These are phyloP conservation scores for Diversispora eburnea DNA, from an alignment of 192 early-diverging fungal genomes.

Conservation along the genomic window DNA sequence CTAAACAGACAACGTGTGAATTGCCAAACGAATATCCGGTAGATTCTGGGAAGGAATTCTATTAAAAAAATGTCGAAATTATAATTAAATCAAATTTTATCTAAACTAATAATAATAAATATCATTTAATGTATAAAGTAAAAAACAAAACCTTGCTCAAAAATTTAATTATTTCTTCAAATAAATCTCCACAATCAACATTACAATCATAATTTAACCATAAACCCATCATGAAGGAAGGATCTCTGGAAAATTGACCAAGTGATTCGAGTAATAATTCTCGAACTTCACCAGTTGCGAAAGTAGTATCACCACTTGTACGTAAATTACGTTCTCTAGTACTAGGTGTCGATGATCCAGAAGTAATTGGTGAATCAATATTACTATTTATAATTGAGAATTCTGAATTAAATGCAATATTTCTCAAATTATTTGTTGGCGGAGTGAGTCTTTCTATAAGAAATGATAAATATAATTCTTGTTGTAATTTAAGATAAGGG, in stretches of 20 bases:
- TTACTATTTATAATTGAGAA: conserved; percentile 30
- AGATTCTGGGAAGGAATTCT: conserved; percentile 75
- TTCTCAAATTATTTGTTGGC: conserved; percentile 34
- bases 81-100: not conserved
- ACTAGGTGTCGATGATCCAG: conserved; percentile 14
- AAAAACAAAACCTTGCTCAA: conserved; percentile 58
- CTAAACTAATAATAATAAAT: not conserved
- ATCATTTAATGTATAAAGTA: not conserved
- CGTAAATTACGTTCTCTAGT: conserved; percentile 14
- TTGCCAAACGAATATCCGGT: conserved; percentile 58
- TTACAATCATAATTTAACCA: conserved; percentile 96
- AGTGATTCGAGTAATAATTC: conserved; percentile 83
- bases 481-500: conserved; percentile 69
- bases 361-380: conserved; percentile 30
- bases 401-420: conserved; percentile 35
- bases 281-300: conserved; percentile 73
- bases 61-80: conserved; percentile 25
- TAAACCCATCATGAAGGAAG: conserved; percentile 78
- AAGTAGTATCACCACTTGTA: not conserved
- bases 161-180: conserved; percentile 79
- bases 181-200: conserved; percentile 75
- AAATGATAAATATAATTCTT: conserved; percentile 71
- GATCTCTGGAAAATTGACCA: conserved; percentile 67
- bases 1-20: conserved; percentile 69
- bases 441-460: conserved; percentile 53